These are phyloP conservation scores for Tricholomella constricta DNA, from an alignment of 768 basidiomycete genomes.

Conservation along the genomic window DNA sequence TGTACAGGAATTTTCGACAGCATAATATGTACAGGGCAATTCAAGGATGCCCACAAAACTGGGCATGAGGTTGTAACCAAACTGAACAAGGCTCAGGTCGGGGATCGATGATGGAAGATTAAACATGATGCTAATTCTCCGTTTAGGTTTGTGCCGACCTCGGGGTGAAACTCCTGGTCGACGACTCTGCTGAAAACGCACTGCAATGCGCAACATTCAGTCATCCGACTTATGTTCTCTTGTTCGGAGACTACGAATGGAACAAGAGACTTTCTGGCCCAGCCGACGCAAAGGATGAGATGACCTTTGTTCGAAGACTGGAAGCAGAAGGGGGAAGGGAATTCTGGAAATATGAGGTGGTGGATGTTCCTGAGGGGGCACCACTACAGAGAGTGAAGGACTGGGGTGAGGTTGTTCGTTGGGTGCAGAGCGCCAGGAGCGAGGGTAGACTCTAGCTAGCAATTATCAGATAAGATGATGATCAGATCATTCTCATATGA, in stretches of 20 bases:
- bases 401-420: conserved; percentile 61
- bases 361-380: conserved; percentile 51
- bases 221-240: conserved; percentile 58
- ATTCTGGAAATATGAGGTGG: conserved; percentile 58
- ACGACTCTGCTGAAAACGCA: conserved; percentile 83
- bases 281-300: conserved; percentile 48
- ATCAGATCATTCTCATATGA: background rate
- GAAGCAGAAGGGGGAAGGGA: conserved; percentile 47
- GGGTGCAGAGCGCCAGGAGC: conserved; percentile 39
- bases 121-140: background rate
- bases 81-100: conserved; percentile 70
- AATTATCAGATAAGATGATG: conserved; percentile 17
- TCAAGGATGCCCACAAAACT: conserved; percentile 51
- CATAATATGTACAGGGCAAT: conserved; percentile 76
- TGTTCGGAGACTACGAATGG: conserved; percentile 82
- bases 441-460: conserved; percentile 22
- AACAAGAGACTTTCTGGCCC: conserved; percentile 57
- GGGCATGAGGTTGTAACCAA: conserved; percentile 52
- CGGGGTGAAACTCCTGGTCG: conserved; percentile 67
- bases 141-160: conserved; percentile 64
- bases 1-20: conserved; percentile 50
- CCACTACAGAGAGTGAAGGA: conserved; percentile 56
- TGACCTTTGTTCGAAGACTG: conserved; percentile 53
- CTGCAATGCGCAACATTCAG: conserved; percentile 52
- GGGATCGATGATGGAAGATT: conserved; percentile 6